These are phyloP conservation scores for Medicago lupulina DNA, from an alignment of 306 rosid species.

Conservation along the genomic window DNA sequence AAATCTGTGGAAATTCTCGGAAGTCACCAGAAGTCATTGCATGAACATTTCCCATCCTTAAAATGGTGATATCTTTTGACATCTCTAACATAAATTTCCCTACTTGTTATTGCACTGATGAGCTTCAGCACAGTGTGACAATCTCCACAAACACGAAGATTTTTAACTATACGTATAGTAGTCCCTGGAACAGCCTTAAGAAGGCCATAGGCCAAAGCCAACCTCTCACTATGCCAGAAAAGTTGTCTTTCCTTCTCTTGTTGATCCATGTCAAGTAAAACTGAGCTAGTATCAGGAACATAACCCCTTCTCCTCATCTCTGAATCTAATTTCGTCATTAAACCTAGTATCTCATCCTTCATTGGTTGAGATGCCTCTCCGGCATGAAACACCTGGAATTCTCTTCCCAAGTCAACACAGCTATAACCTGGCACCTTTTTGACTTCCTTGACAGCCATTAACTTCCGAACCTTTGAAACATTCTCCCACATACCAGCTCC, in stretches of 20 bases:
- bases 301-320: slow-evolving; percentile 87
- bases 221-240: slow-evolving; percentile 89
- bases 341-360: slow-evolving; percentile 68
- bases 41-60: slow-evolving; percentile 74
- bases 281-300: slow-evolving; percentile 80
- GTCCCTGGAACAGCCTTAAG: slow-evolving; percentile 74
- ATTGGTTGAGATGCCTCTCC: slow-evolving; percentile 80
- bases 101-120: slow-evolving; percentile 61
- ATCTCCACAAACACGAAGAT: slow-evolving; percentile 86
- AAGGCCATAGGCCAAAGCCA: slow-evolving; percentile 84
- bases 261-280: slow-evolving; percentile 82
- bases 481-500: slow-evolving; percentile 74
- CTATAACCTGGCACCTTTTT: slow-evolving; percentile 89
- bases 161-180: slow-evolving; percentile 74
- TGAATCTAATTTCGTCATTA: slow-evolving; percentile 64
- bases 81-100: slow-evolving; percentile 85
- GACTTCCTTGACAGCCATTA: slow-evolving; percentile 69
- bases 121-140: slow-evolving; percentile 86
- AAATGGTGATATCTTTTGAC: slow-evolving; percentile 83
- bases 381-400: slow-evolving; percentile 76
- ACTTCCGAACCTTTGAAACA: slow-evolving; percentile 71
- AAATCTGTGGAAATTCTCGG: slow-evolving; percentile 9
- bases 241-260: slow-evolving; percentile 87
- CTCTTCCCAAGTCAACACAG: slow-evolving; percentile 70
- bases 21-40: slow-evolving; percentile 87